These are phyloP conservation scores for Saccharomycodes ludwigii DNA, from an alignment of 805 yeast genomes.

Conservation along the genomic window DNA sequence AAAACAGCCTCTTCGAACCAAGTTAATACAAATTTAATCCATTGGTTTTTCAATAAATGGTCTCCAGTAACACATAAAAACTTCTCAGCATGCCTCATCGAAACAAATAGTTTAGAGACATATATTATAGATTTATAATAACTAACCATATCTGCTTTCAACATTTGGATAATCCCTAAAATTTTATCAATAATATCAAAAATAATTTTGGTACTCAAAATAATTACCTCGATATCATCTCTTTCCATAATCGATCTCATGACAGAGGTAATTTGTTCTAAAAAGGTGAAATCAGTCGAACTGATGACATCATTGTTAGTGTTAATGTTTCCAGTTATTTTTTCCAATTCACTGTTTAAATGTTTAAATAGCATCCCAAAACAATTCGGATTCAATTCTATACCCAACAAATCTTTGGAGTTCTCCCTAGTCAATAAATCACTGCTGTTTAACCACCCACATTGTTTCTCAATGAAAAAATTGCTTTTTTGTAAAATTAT, in stretches of 20 bases:
- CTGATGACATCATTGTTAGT: constrained; percentile 12
- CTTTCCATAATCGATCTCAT: constrained; percentile 29
- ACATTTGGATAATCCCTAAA: constrained; percentile 15
- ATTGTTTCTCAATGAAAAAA: constrained; percentile 38
- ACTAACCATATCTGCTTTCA: constrained; percentile 15
- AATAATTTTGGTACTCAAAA: constrained; percentile 24
- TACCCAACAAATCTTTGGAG: constrained; percentile 56
- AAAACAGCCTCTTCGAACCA: constrained; percentile 46
- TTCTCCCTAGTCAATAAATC: constrained; percentile 52
- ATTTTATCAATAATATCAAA: constrained; percentile 23
- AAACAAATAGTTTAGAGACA: constrained; percentile 22
- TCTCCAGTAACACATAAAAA: constrained; percentile 28
- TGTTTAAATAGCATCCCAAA: constrained; percentile 33
- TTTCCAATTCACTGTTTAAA: constrained; percentile 23
- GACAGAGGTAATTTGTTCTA: constrained; percentile 39
- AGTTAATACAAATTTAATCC: constrained; percentile 33
- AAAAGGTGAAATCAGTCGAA: constrained; percentile 22
- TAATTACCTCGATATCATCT: constrained; percentile 20
- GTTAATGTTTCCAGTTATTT: constrained; percentile 24
- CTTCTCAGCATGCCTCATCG: constrained; percentile 19
- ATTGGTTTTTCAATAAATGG: constrained; percentile 32
- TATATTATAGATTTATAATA: constrained; percentile 23
- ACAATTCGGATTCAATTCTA: constrained; percentile 50
- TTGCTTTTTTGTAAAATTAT: constrained; percentile 27
- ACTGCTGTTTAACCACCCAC: constrained; percentile 34